These are phyloP conservation scores for Ceratocystis cacaofunesta DNA, from an alignment of 2,329 filamentous ascomycete genomes.

Conservation along the genomic window DNA sequence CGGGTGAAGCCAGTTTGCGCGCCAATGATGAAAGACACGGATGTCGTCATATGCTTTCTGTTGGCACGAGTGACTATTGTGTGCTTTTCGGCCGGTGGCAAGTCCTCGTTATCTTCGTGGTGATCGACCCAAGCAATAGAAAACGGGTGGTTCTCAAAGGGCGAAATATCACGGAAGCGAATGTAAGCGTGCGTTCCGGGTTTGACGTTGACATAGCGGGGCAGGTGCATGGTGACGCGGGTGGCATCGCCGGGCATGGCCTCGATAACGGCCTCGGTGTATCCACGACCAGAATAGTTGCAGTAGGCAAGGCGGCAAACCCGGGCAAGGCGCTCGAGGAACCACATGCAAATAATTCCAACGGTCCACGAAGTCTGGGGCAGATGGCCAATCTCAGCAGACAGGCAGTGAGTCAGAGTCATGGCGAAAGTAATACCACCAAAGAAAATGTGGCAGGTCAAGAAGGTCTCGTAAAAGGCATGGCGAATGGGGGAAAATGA, in stretches of 20 bases:
- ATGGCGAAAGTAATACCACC: conserved; percentile 53
- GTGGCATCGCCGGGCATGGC: conserved; percentile 54
- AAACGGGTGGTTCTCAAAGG: conserved; percentile 65
- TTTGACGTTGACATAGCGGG: conserved; percentile 48
- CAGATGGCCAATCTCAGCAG: conserved; percentile 50
- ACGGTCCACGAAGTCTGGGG: conserved; percentile 63
- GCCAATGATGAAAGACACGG: conserved; percentile 70
- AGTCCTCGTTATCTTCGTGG: conserved; percentile 27
- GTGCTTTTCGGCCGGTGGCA: conserved; percentile 30
- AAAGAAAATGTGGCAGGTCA: conserved; percentile 69
- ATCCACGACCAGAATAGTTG: conserved; percentile 46
- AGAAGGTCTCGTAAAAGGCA: conserved; percentile 93
- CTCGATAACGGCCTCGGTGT: conserved; percentile 51
- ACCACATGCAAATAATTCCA: conserved; percentile 63
- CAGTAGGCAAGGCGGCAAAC: conserved; percentile 48
- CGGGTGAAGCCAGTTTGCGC: conserved; percentile 81
- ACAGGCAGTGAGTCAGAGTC: conserved; percentile 63
- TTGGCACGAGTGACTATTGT: conserved; percentile 25
- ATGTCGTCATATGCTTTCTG: conserved; percentile 33
- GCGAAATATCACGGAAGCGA: conserved; percentile 49
- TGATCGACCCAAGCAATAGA: conserved; percentile 62
- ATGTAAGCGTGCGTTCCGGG: conserved; percentile 65
- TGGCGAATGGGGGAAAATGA: conserved; percentile 72
- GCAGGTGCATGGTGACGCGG: conserved; percentile 54
- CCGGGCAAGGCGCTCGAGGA: conserved; percentile 50